Evolutionary conservation across 1,139 yeast genomes (phyloP).

Genomic region (Petasospora fabianii): DNA sequence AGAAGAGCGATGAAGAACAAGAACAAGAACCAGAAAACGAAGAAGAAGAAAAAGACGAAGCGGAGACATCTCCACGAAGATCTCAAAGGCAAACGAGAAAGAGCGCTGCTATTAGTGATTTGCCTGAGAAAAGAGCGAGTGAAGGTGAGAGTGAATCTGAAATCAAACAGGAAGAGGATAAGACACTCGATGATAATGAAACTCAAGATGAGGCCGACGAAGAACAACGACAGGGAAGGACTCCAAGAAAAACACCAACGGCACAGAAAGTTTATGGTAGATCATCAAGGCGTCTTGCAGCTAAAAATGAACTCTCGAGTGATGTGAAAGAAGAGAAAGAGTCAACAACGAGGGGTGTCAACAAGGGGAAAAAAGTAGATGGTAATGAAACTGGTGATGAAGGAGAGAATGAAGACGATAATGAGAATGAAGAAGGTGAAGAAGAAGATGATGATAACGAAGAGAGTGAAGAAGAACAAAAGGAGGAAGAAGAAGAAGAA

Average conservation of each 20-base stretch:
- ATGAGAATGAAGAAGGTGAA: slow-evolving; percentile 1
- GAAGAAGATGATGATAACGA: slow-evolving; percentile 2
- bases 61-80: not conserved
- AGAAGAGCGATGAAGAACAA: slow-evolving; percentile 18
- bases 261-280: too few species aligned
- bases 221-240: slow-evolving; percentile 12
- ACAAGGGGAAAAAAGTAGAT: too few species aligned
- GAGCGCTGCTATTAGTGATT: not conserved
- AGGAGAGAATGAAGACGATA: slow-evolving; percentile 7
- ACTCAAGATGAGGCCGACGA: slow-evolving; percentile 12
- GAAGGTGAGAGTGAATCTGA: not conserved
- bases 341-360: too few species aligned
- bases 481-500: not conserved
- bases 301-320: too few species aligned
- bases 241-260: not conserved
- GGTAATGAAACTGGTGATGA: slow-evolving; percentile 1
- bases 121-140: not conserved
- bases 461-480: slow-evolving; percentile 1
- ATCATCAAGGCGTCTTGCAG: too few species aligned
- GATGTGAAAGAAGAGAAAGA: not conserved
- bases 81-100: not conserved
- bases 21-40: too few species aligned
- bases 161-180: not conserved
- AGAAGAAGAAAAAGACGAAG: too few species aligned
- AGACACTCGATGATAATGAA: slow-evolving; percentile 1